A percentile compares a stretch with the other conserved stretches of the same genome.
These are phyloP conservation scores for Paecilomyces niveus DNA, from an alignment of 2,329 filamentous ascomycete genomes.

Conservation along the genomic window DNA sequence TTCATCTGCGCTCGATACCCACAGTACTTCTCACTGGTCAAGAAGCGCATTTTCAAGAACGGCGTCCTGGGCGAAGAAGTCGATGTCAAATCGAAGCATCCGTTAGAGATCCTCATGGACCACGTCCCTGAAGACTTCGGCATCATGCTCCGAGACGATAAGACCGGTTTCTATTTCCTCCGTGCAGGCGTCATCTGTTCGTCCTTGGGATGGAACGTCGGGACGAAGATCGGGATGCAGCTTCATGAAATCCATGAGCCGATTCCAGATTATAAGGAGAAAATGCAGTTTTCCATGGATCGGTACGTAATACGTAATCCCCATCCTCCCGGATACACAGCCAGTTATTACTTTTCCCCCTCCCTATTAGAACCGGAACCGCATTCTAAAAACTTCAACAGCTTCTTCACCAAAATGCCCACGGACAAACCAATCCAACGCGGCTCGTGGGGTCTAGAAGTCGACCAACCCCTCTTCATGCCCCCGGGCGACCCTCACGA, in stretches of 20 bases:
- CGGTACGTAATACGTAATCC: slow-evolving; percentile 52
- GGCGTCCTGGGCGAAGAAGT: slow-evolving; percentile 57
- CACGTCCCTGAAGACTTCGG: slow-evolving; percentile 82
- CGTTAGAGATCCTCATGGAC: slow-evolving; percentile 63
- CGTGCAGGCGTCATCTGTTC: slow-evolving; percentile 73
- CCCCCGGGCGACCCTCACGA: slow-evolving; percentile 62
- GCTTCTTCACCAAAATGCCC: slow-evolving; percentile 75
- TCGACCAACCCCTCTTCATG: slow-evolving; percentile 68
- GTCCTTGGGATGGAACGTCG: slow-evolving; percentile 71
- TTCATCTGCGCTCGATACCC: slow-evolving; percentile 76
- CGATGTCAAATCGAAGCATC: slow-evolving; percentile 54
- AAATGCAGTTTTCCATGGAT: slow-evolving; percentile 84
- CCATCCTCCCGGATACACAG: background rate
- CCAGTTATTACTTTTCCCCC: background rate
- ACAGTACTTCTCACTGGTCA: slow-evolving; percentile 57
- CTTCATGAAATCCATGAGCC: slow-evolving; percentile 64
- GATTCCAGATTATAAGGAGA: slow-evolving; percentile 78
- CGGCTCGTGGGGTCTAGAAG: slow-evolving; percentile 76
- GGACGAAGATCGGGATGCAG: slow-evolving; percentile 63
- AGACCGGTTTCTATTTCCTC: slow-evolving; percentile 65
- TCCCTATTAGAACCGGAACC: background rate
- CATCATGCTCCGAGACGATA: slow-evolving; percentile 63
- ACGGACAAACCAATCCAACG: slow-evolving; percentile 71
- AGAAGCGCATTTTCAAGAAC: slow-evolving; percentile 59
- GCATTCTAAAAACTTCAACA: slow-evolving; percentile 21